These are phyloP conservation scores for Pyrrhoderma noxium DNA, from an alignment of 1,284 basidiomycete species.

Conservation along the genomic window DNA sequence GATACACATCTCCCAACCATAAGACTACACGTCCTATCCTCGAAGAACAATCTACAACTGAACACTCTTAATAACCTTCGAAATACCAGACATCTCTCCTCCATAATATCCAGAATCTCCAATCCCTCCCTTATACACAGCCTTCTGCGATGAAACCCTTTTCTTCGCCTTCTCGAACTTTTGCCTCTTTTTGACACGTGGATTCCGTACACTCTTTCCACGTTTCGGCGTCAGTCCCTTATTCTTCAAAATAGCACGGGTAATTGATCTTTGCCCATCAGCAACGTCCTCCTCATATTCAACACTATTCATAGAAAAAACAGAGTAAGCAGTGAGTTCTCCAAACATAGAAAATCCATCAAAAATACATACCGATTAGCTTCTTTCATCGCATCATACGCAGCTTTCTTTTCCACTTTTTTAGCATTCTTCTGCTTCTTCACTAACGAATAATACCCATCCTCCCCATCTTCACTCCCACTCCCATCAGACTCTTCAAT, in stretches of 20 bases:
- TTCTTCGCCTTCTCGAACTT: constrained; percentile 92
- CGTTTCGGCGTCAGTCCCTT: constrained; percentile 86
- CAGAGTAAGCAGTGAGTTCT: neutral
- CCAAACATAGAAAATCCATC: constrained; percentile 5
- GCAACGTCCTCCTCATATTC: constrained; percentile 42
- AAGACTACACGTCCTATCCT: too few relatives aligned
- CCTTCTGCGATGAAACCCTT: constrained; percentile 80
- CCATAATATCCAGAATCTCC: constrained; percentile 55
- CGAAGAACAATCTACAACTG: constrained; percentile 5
- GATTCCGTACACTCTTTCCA: constrained; percentile 83
- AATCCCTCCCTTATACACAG: constrained; percentile 83
- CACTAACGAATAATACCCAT: constrained; percentile 85
- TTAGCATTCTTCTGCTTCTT: constrained; percentile 64
- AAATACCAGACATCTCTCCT: constrained; percentile 30
- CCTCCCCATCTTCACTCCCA: constrained; percentile 30
- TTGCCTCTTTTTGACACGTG: constrained; percentile 90
- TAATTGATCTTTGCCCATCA: constrained; percentile 76
- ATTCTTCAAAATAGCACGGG: constrained; percentile 87
- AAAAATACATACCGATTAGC: constrained; percentile 50
- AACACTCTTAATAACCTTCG: constrained; percentile 18
- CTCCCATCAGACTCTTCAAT: constrained; percentile 34
- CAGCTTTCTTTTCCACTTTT: constrained; percentile 73
- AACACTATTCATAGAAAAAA: constrained; percentile 31
- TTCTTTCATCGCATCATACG: constrained; percentile 63
- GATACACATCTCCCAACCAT: too few relatives aligned